These are phyloP conservation scores for Cynara cardunculus DNA, from an alignment of 129 eudicot genomes.

Conservation along the genomic window DNA sequence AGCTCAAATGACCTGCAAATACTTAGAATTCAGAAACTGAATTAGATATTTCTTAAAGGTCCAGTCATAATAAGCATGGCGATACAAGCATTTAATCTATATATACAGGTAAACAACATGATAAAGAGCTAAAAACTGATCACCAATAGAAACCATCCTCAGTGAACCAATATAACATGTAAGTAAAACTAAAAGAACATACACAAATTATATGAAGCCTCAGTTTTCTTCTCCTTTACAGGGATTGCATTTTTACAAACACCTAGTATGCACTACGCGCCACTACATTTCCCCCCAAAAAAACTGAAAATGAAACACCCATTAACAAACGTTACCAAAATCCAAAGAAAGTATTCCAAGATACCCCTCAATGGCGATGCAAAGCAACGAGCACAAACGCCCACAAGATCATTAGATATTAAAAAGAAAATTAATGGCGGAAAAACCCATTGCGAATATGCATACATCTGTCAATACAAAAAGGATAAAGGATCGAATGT, in stretches of 20 bases:
- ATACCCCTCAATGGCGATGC: background rate
- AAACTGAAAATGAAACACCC: background rate
- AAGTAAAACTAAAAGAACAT: background rate
- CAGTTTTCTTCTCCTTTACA: background rate
- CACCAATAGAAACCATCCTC: background rate
- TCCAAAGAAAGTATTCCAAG: background rate
- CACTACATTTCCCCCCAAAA: background rate
- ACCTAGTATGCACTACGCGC: slow-evolving; percentile 22
- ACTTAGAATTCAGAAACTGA: background rate
- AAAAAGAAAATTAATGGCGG: slow-evolving; percentile 2
- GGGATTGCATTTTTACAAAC: slow-evolving; percentile 25
- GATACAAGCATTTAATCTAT: background rate
- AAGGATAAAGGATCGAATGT: slow-evolving; percentile 19
- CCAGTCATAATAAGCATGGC: background rate
- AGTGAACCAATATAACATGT: slow-evolving; percentile 9
- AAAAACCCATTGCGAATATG: slow-evolving; percentile 16
- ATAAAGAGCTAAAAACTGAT: background rate
- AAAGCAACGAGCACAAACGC: background rate
- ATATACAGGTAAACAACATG: background rate
- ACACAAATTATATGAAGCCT: background rate
- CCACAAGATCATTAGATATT: background rate
- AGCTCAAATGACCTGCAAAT: slow-evolving; percentile 24
- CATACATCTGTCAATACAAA: slow-evolving; percentile 14
- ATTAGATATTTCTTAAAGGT: background rate
- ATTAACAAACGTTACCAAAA: slow-evolving; percentile 6